A percentile compares a stretch with the other conserved stretches of the same genome.
Conservation (phyloP, 148 eudicot genomes). For the Oxyria digyna region DNA sequence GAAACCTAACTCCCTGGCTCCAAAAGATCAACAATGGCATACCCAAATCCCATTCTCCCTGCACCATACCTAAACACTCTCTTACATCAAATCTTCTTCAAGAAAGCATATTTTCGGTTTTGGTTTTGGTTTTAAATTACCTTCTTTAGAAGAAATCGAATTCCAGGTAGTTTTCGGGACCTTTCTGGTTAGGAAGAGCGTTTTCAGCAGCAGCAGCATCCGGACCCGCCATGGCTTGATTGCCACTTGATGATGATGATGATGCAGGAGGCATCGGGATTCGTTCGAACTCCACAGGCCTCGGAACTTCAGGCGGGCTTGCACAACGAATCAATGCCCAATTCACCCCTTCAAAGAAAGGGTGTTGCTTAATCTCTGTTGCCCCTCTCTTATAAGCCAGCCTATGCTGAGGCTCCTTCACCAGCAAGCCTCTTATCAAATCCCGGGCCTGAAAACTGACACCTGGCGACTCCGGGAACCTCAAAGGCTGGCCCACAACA, state of each 20-base stretch:
- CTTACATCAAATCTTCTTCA: neutral
- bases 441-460: slow-evolving; percentile 87
- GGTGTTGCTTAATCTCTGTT: slow-evolving; percentile 88
- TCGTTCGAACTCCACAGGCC: slow-evolving; percentile 56
- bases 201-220: neutral
- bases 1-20: neutral
- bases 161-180: slow-evolving; percentile 75
- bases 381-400: slow-evolving; percentile 87
- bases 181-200: slow-evolving; percentile 35
- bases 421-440: slow-evolving; percentile 70
- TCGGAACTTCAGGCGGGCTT: slow-evolving; percentile 81
- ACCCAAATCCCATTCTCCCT: too few species aligned
- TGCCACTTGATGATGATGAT: slow-evolving; percentile 26
- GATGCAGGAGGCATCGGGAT: slow-evolving; percentile 28
- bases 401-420: slow-evolving; percentile 86
- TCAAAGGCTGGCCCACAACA: slow-evolving; percentile 75
- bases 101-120: neutral
- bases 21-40: neutral
- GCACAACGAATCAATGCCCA: slow-evolving; percentile 96
- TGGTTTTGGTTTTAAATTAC: neutral
- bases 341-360: slow-evolving; percentile 92
- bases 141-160: slow-evolving; percentile 67
- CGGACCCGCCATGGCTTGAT: slow-evolving; percentile 15
- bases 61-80: too few species aligned
- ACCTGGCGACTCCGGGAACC: slow-evolving; percentile 72